A percentile compares a stretch with the other conserved stretches of the same genome.
Conservation (phyloP, 2,329 filamentous ascomycete genomes). For the Hymenoscyphus linearis region DNA sequence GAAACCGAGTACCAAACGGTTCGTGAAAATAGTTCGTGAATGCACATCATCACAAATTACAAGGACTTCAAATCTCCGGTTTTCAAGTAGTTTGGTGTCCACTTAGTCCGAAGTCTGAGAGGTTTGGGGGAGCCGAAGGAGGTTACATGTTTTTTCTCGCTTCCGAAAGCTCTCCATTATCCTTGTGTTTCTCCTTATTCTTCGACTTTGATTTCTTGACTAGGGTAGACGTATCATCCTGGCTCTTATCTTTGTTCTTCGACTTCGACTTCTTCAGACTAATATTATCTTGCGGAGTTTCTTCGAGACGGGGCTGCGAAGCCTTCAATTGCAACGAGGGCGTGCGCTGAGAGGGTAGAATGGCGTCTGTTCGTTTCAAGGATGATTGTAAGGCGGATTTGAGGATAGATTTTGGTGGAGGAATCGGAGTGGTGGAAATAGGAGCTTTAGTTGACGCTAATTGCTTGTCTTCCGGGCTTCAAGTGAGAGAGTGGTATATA, state of each 20-base stretch:
- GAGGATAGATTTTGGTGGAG: background rate
- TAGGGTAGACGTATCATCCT: background rate
- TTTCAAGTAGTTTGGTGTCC: too few species aligned
- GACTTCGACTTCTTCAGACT: background rate
- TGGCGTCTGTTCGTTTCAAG: background rate
- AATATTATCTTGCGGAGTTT: background rate
- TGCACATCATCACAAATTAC: too few species aligned
- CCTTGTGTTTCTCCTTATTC: background rate
- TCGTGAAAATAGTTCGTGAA: too few species aligned
- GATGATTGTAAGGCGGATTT: background rate
- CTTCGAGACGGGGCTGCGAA: background rate
- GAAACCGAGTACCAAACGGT: too few species aligned
- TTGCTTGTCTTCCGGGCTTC: conserved; percentile 12
- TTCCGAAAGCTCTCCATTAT: background rate
- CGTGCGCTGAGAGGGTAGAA: background rate
- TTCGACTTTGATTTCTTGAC: background rate
- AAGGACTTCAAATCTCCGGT: too few species aligned
- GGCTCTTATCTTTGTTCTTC: background rate
- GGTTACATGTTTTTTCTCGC: too few species aligned
- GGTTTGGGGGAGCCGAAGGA: too few species aligned
- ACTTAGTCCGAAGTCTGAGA: too few species aligned
- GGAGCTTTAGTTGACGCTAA: conserved; percentile 15
- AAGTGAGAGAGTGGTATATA: too few species aligned
- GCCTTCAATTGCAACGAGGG: background rate
- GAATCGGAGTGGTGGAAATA: background rate